Evolutionary conservation across 768 basidiomycete genomes (phyloP).

Genomic region (Suillus discolor): DNA sequence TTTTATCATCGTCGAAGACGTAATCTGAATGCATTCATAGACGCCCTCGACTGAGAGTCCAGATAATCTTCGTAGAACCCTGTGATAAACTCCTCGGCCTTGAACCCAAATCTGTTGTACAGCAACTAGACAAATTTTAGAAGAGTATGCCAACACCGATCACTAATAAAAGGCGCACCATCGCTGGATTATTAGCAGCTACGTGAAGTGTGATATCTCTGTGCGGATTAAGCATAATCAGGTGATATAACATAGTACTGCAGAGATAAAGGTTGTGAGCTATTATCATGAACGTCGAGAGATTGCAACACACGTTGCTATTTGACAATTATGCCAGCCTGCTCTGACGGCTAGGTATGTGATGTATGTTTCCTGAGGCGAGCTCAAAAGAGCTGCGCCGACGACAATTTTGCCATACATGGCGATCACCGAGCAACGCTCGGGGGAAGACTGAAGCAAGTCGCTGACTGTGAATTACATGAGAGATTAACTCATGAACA

Average conservation of each 20-base stretch:
- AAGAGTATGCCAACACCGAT: constrained; percentile 11
- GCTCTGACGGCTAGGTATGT: constrained; percentile 78
- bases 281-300: not conserved
- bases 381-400: constrained; percentile 75
- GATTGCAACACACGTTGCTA: constrained; percentile 60
- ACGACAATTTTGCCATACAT: constrained; percentile 71
- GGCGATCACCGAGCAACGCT: constrained; percentile 76
- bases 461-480: constrained; percentile 56
- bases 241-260: constrained; percentile 78
- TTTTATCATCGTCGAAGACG: constrained; percentile 59
- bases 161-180: constrained; percentile 44
- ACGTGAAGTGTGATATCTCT: constrained; percentile 84
- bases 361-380: constrained; percentile 80
- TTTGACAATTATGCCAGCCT: constrained; percentile 80
- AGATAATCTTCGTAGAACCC: constrained; percentile 84
- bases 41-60: constrained; percentile 65
- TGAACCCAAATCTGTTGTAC: constrained; percentile 88
- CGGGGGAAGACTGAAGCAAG: constrained; percentile 66
- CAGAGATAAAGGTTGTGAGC: not conserved
- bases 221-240: constrained; percentile 69
- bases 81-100: constrained; percentile 80
- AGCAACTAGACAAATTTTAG: constrained; percentile 50
- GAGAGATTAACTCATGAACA: constrained; percentile 3
- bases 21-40: constrained; percentile 80
- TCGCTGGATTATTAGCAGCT: constrained; percentile 78